Conservation (phyloP, 192 early-diverging fungal genomes). For the Coemansia brasiliensis region DNA sequence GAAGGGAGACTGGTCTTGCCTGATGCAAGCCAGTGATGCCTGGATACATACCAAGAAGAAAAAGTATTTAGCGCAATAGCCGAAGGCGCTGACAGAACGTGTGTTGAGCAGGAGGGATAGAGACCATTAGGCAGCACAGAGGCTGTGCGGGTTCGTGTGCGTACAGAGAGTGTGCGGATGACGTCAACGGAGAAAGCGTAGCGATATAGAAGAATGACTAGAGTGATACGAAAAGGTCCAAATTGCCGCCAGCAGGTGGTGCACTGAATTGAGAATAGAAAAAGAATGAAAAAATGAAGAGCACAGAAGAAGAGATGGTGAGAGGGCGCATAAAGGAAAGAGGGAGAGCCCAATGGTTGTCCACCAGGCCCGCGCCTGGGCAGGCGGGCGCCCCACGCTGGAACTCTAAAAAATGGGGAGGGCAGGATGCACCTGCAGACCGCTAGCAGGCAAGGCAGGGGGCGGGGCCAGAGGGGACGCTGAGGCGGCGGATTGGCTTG, state of each 20-base stretch:
- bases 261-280: neutral
- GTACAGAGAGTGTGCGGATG: neutral
- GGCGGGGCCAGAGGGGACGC: too few relatives aligned
- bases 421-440: conserved; percentile 8
- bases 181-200: conserved; percentile 1
- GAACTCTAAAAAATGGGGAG: conserved; percentile 9
- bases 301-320: conserved; percentile 4
- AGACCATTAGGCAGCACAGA: conserved; percentile 14
- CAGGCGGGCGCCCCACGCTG: conserved; percentile 3
- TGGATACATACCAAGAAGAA: too few relatives aligned
- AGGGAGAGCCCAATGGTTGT: too few relatives aligned
- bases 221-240: too few relatives aligned
- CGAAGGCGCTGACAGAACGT: neutral
- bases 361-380: neutral
- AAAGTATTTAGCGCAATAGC: conserved; percentile 1
- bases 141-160: conserved; percentile 1
- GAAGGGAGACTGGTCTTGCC: too few relatives aligned
- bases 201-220: too few relatives aligned
- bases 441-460: neutral
- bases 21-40: too few relatives aligned
- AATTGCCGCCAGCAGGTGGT: too few relatives aligned
- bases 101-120: neutral
- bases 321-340: neutral
- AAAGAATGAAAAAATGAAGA: conserved; percentile 3
- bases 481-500: too few relatives aligned